Conservation (phyloP, 148 eudicot genomes). For the Oxyria digyna region DNA sequence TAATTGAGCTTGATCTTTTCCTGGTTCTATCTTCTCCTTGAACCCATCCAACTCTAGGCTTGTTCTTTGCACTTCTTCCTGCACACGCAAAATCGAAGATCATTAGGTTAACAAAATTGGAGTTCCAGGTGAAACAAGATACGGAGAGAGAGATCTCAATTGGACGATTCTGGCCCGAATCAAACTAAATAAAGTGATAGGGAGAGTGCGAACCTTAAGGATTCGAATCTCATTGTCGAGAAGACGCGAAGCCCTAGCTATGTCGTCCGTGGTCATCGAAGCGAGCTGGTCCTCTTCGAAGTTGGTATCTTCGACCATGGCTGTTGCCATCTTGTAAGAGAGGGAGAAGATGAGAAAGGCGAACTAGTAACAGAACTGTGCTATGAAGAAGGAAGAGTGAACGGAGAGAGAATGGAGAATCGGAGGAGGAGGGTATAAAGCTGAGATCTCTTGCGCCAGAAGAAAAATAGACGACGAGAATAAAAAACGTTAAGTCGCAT, state of each 20-base stretch:
- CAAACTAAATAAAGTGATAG: neutral
- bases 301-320: slow-evolving; percentile 67
- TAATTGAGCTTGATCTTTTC: slow-evolving; percentile 92
- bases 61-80: slow-evolving; percentile 77
- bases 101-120: neutral
- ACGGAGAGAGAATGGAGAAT: neutral
- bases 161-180: neutral
- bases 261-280: slow-evolving; percentile 48
- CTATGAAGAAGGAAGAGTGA: neutral
- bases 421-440: neutral
- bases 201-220: slow-evolving; percentile 32
- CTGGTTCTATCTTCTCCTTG: slow-evolving; percentile 87
- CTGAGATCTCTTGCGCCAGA: neutral
- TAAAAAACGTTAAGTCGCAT: too few species aligned
- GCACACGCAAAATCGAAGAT: slow-evolving; percentile 1
- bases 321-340: slow-evolving; percentile 39
- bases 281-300: slow-evolving; percentile 62
- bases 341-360: neutral
- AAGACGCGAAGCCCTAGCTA: slow-evolving; percentile 57
- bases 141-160: neutral
- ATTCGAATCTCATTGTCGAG: slow-evolving; percentile 86
- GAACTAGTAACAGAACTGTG: neutral
- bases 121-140: neutral
- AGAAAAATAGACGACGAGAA: neutral
- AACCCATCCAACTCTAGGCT: slow-evolving; percentile 61